Percentiles rank a stretch among this genome's conserved stretches.
These are phyloP conservation scores for Hypoxylon subgilvum DNA, from an alignment of 495 filamentous ascomycete species.

Conservation along the genomic window DNA sequence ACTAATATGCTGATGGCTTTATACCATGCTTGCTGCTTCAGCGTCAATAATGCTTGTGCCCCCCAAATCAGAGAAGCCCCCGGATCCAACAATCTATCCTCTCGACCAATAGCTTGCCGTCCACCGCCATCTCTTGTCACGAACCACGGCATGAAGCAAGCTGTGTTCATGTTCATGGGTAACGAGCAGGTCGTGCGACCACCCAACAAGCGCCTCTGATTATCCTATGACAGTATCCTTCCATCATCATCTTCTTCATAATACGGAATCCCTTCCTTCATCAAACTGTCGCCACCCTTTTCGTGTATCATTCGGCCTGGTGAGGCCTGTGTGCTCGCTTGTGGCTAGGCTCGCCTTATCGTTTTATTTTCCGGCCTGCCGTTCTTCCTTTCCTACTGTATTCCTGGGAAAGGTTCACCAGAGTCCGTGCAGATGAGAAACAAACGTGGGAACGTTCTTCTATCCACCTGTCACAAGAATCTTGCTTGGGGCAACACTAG, in stretches of 20 bases:
- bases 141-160: slow-evolving; percentile 32
- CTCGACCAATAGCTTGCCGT: slow-evolving; percentile 16
- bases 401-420: background rate
- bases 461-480: slow-evolving; percentile 22
- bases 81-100: slow-evolving; percentile 20
- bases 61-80: slow-evolving; percentile 5
- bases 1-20: too few species aligned
- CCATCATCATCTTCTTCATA: slow-evolving; percentile 19
- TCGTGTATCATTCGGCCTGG: slow-evolving; percentile 26
- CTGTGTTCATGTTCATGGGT: slow-evolving; percentile 26
- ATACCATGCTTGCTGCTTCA: slow-evolving; percentile 28
- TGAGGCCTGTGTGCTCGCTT: slow-evolving; percentile 1
- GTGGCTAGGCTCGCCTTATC: slow-evolving; percentile 17
- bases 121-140: slow-evolving; percentile 20
- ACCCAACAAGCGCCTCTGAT: slow-evolving; percentile 17
- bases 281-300: slow-evolving; percentile 13
- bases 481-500: slow-evolving; percentile 22
- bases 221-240: slow-evolving; percentile 2
- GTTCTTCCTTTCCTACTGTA: slow-evolving; percentile 3
- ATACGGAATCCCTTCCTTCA: slow-evolving; percentile 6
- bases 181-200: slow-evolving; percentile 32
- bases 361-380: slow-evolving; percentile 27
- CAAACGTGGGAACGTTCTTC: slow-evolving; percentile 21
- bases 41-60: slow-evolving; percentile 20
- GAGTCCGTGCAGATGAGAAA: slow-evolving; percentile 13